Conservation (phyloP, 2,329 filamentous ascomycete genomes). For the Verticillium longisporum region DNA sequence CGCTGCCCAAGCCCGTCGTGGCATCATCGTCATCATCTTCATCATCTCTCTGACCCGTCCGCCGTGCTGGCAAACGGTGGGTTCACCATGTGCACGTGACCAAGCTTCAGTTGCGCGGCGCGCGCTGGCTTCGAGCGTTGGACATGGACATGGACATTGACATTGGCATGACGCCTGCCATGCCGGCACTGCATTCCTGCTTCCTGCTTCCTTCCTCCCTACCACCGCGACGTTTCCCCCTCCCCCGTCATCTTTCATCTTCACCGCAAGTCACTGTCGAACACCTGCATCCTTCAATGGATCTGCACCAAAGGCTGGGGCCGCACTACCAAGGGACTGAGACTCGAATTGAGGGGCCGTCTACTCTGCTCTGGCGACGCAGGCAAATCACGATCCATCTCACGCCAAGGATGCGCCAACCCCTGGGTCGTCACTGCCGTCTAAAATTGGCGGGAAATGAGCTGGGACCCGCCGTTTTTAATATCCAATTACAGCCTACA, state of each 20-base stretch:
- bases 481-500: background rate
- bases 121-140: too few relatives aligned
- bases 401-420: background rate
- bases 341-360: too few relatives aligned
- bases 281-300: background rate
- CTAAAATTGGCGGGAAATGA: background rate
- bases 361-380: background rate
- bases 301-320: background rate
- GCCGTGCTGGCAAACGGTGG: too few relatives aligned
- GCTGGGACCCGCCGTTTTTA: background rate
- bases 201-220: background rate
- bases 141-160: too few relatives aligned
- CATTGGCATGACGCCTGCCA: constrained; percentile 4
- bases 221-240: background rate
- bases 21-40: too few relatives aligned
- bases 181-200: constrained; percentile 1
- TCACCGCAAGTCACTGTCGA: background rate
- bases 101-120: too few relatives aligned
- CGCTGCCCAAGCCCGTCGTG: too few relatives aligned
- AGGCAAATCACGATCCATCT: background rate
- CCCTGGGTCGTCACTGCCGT: background rate
- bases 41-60: too few relatives aligned
- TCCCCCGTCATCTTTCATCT: background rate
- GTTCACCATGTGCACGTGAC: too few relatives aligned
- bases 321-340: background rate